Evolutionary conservation across 352 stramenopile genomes (phyloP), one percentile per base, ranked within the genome.

Genomic region (Globisporangium viniferum): DNA sequence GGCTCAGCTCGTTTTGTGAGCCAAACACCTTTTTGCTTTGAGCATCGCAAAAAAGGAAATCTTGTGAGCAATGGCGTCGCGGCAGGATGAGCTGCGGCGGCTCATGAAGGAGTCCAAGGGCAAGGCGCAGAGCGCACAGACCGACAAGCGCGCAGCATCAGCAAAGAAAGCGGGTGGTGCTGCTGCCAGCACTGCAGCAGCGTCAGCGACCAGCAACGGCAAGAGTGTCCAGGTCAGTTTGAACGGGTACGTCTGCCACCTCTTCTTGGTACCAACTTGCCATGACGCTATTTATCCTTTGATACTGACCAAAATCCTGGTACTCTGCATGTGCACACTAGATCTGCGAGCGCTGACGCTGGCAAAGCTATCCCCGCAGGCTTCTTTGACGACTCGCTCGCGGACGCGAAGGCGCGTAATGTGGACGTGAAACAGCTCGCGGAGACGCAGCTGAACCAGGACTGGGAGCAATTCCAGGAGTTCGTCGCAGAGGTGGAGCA

Each of bases 401-500:
- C 78, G 5, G 75, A 86, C 60, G 78, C 74, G n/a, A 85, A 85
- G 35, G 80, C 72, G 6, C 72, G 75, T 46, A 76, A 81, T 24
- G 63, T 84, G 55, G 73, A 86, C 62, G 51, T 88, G 46, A 70
- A 84, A 67, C 69, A 88, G 60, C 54, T 83, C 59, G 78, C 70
- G 15, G 59, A 75, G n/a, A 77, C 74, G 66, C 72, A 81, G 27
- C 67, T 79, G 35, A 75, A 78, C 31, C 62, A 74, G 56, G 83
- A 91, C 48, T 91, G 83, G 83, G 75, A 82, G 55, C 70, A 78
- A 24, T 91, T 91, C 61, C 73, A 88, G 58, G 73, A 80, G 46
- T 91, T 91, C 33, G 78, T 84, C 14, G 77, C 78, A 0, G 70
- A 85, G 27, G 76, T 91, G 31, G 83, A 91, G 69, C 58, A 83